Evolutionary conservation across 2,329 filamentous ascomycete genomes (phyloP), one percentile per base, ranked within the genome.

Genomic region (Colletotrichum sp.): DNA sequence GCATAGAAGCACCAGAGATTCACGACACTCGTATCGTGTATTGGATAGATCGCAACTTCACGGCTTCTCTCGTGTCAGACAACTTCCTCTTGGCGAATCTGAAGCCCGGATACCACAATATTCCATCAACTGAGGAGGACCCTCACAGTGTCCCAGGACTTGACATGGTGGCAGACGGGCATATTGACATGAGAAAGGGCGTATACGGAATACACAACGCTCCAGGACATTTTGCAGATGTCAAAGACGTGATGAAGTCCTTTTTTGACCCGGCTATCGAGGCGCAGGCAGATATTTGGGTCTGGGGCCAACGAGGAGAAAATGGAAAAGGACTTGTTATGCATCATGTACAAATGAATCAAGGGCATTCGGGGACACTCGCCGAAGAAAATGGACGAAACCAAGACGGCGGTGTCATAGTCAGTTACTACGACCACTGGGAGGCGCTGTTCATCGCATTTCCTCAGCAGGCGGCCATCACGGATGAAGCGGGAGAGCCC

Each of bases 141-240:
- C 55, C 24, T 28, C 55, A 58, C 16, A 15, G 2, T 0, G 8
- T 28, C 1, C 55, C 55, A 58, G 55, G 21, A 1, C 55, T 58
- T 18, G 55, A 58, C 24, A 58, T 58, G 55, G 16, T 58, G 13
- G 7, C 7, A 28, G 7, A 10, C 0, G 55, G 13, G 0, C 9
- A 9, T 28, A 6, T 58, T 28, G 6, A 24, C 13, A 58, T 58
- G 24, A 58, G 12, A 26, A n/a, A 28, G 55, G 55, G 55, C 1
- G 0, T 0, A 10, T 58, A 28, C 13, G 0, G 21, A 0, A 18
- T 0, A 5, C 26, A 26, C 24, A 18, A 58, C 13, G 21, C 3
- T 15, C 55, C 24, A 3, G 13, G 5, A 58, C 21, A 18, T 0
- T 8, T 10, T 2, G 0, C 16, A 8, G 55, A 28, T 6, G 2